Percentiles rank a stretch among this genome's conserved stretches.
These are phyloP conservation scores for Potentilla sterilis DNA, from an alignment of 306 rosid species.

Conservation along the genomic window DNA sequence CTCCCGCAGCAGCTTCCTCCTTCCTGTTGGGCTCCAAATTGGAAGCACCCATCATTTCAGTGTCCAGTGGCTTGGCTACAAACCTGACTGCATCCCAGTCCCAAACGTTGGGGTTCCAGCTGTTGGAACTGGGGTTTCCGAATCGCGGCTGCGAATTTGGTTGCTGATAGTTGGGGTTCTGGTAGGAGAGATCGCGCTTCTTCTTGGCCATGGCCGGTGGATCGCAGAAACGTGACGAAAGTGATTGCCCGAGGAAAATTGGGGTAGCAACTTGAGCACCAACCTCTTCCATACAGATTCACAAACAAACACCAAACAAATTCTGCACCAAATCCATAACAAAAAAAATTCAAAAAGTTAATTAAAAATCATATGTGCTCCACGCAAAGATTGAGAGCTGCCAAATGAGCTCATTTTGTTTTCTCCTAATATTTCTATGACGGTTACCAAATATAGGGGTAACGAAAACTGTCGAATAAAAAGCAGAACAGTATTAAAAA, in stretches of 20 bases:
- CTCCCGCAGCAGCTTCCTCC: constrained; percentile 2
- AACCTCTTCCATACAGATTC: constrained; percentile 58
- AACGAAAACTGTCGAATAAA: too few relatives aligned
- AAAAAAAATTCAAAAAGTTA: background rate
- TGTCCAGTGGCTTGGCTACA: constrained; percentile 38
- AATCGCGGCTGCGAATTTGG: constrained; percentile 1
- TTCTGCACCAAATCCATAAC: background rate
- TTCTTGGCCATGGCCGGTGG: constrained; percentile 41
- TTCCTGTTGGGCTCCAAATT: constrained; percentile 16
- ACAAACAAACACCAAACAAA: background rate
- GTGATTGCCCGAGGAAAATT: constrained; percentile 41
- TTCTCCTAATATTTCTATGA: too few relatives aligned
- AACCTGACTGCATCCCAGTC: constrained; percentile 72
- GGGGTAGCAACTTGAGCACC: constrained; percentile 60
- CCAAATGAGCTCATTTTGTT: background rate
- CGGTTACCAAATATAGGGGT: too few relatives aligned
- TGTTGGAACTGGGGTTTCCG: constrained; percentile 25
- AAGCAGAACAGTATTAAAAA: background rate
- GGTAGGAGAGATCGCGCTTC: constrained; percentile 71
- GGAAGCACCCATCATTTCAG: constrained; percentile 12
- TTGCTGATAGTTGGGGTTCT: constrained; percentile 30
- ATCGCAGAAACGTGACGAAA: constrained; percentile 35
- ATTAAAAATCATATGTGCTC: background rate
- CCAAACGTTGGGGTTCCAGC: constrained; percentile 71
- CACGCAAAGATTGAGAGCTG: constrained; percentile 16